Base-by-base conservation (phyloP, 768 basidiomycete species). In the Hysterangium stoloniferum region DNA sequence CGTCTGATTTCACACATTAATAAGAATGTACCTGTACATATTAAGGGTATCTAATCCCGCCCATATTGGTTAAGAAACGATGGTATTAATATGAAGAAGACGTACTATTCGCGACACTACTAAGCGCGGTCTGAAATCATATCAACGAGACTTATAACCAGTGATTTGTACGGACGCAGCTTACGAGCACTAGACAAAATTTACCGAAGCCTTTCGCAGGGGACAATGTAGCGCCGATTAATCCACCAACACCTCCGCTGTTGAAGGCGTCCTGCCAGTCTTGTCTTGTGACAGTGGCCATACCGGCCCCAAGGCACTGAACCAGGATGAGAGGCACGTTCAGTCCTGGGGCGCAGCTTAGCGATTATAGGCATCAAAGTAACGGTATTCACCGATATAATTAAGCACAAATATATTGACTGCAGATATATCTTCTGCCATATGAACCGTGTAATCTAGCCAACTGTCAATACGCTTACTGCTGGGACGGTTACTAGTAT, bases 241-340 rank as follows among this genome's bases (percentile, higher is more conserved):
- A 66, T 8, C 74, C 75, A 31, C 76, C 76, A 34, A 75, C 68
- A 56, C 68, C 68, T 32, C 68, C 62, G 8, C 57, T 53, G 0
- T 43, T 58, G 58, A 69, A 73, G 0, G 63, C 66, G 3, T 58
- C 67, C 4, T 47, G 55, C 66, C 72, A 77, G 3, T 62, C 57
- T 17, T 67, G 63, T 54, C 52, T 53, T 25, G 48, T 54, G 52
- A 65, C 63, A 28, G 67, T 68, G 29, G 65, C 65, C 66, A 73
- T 71, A 45, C 71, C 54, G 19, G 72, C 74, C 33, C 76, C 76
- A 45, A 78, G 68, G 57, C 68, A 69, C 62, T 75, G 65, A 50
- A 76, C 54, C 44, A 71, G 61, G 53, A 74, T 61, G 36, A 56
- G 53, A 35, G 56, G 56, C 17, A 57, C 52, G 48, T 59, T 61